phyloP scores from a whole-genome alignment of 352 stramenopile genomes.

The Aphanomyces euteiches region DNA sequence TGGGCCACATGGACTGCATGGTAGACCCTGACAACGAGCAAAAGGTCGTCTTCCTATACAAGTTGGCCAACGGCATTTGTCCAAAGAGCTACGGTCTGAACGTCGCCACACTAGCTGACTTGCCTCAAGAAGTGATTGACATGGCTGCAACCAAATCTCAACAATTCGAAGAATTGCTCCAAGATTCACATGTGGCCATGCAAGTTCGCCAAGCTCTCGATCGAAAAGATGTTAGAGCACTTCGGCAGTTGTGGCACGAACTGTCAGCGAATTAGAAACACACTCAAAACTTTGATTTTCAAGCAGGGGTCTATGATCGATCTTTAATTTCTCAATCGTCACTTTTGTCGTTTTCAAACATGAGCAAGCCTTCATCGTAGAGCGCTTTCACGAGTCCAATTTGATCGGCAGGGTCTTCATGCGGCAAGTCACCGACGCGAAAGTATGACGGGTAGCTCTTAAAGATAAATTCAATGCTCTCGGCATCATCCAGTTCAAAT shows the following conservation, averaged over 20 bases:
- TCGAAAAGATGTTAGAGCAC: not conserved
- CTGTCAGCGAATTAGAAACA: not conserved
- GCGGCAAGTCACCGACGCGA: constrained; percentile 67
- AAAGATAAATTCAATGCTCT: constrained; percentile 76
- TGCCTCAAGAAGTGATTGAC: constrained; percentile 93
- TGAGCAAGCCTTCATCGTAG: constrained; percentile 73
- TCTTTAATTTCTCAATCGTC: not conserved
- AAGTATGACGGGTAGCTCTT: constrained; percentile 73
- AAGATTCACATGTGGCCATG: constrained; percentile 29
- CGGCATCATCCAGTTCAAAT: constrained; percentile 74
- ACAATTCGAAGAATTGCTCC: constrained; percentile 84
- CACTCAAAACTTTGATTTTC: too few species aligned
- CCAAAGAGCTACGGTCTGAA: constrained; percentile 99
- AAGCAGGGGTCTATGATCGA: too few species aligned
- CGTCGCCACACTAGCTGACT: constrained; percentile 95
- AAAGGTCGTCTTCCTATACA: constrained; percentile 99
- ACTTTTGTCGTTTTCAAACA: constrained; percentile 51
- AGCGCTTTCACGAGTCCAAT: constrained; percentile 62
- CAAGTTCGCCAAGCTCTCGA: not conserved
- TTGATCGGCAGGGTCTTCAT: constrained; percentile 68
- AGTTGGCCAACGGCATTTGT: constrained; percentile 93
- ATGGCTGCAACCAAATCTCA: constrained; percentile 87
- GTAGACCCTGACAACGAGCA: constrained; percentile 77
- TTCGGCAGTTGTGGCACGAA: not conserved
- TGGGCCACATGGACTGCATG: constrained; percentile 81